phyloP scores from a whole-genome alignment of 805 yeast genomes.

The Pichia pseudocactophila region DNA sequence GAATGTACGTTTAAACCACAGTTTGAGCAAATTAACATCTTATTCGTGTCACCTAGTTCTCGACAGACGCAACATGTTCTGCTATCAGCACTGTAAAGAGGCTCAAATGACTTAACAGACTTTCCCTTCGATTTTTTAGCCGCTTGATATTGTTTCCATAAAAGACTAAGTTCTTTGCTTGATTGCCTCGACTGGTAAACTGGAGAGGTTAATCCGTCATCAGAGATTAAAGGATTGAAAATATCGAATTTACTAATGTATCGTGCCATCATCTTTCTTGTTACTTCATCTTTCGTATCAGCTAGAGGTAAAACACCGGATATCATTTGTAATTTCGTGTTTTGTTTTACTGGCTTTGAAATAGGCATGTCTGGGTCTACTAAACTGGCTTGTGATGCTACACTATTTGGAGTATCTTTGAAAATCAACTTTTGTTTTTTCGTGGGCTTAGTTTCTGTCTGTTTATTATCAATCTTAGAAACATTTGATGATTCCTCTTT shows the following conservation, averaged over 20 bases:
- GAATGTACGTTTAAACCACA: constrained; percentile 70
- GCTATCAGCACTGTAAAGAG: constrained; percentile 19
- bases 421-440: too few relatives aligned
- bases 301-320: constrained; percentile 2
- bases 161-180: constrained; percentile 15
- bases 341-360: too few relatives aligned
- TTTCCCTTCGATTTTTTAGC: constrained; percentile 12
- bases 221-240: constrained; percentile 16
- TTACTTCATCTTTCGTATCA: constrained; percentile 6
- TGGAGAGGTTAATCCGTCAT: constrained; percentile 11
- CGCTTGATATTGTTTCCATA: constrained; percentile 16
- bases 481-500: background rate
- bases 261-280: constrained; percentile 13
- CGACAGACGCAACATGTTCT: constrained; percentile 54
- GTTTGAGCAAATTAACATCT: constrained; percentile 44
- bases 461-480: background rate
- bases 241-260: constrained; percentile 21
- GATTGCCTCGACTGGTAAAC: constrained; percentile 17
- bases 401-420: too few relatives aligned
- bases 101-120: constrained; percentile 7
- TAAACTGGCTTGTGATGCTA: too few relatives aligned
- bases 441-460: too few relatives aligned
- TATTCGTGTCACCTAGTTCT: constrained; percentile 25
- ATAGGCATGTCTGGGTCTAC: too few relatives aligned
- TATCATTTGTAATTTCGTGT: too few relatives aligned